Conservation (phyloP, 345 rosid species). For the Heritiera fomes region DNA sequence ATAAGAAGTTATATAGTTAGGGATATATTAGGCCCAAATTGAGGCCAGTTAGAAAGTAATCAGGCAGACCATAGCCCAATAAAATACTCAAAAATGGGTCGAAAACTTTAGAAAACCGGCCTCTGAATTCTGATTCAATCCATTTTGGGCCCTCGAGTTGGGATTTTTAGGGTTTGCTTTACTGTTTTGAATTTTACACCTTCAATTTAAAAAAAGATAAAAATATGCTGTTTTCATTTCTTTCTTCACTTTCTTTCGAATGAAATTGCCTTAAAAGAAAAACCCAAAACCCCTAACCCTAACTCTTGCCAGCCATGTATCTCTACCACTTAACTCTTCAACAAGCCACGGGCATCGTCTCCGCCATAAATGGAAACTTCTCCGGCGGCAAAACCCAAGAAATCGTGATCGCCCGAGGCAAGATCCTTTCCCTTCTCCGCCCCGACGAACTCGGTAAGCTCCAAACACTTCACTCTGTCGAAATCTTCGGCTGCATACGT, state of each 20-base stretch:
- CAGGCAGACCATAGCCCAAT: neutral
- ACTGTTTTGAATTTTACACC: too few species aligned
- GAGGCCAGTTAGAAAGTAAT: neutral
- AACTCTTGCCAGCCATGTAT: conserved; percentile 53
- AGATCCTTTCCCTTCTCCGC: conserved; percentile 89
- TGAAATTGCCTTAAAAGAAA: neutral
- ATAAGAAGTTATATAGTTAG: too few species aligned
- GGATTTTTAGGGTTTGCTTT: neutral
- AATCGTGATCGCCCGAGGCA: conserved; percentile 94
- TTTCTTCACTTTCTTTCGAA: neutral
- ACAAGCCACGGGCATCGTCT: conserved; percentile 80
- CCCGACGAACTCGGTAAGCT: conserved; percentile 91
- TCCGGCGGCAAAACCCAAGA: conserved; percentile 90
- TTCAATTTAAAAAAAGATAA: too few species aligned
- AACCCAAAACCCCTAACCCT: conserved; percentile 23
- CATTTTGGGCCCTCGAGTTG: neutral
- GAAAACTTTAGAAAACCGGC: neutral
- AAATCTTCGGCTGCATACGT: conserved; percentile 87
- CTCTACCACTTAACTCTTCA: conserved; percentile 93
- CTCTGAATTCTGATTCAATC: neutral
- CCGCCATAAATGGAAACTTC: conserved; percentile 93
- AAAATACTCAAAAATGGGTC: neutral
- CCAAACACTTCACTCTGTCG: conserved; percentile 85
- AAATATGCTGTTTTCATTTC: neutral
- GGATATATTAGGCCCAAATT: neutral